phyloP scores from a whole-genome alignment of 768 basidiomycete species.

The Rhizopogon rudus region DNA sequence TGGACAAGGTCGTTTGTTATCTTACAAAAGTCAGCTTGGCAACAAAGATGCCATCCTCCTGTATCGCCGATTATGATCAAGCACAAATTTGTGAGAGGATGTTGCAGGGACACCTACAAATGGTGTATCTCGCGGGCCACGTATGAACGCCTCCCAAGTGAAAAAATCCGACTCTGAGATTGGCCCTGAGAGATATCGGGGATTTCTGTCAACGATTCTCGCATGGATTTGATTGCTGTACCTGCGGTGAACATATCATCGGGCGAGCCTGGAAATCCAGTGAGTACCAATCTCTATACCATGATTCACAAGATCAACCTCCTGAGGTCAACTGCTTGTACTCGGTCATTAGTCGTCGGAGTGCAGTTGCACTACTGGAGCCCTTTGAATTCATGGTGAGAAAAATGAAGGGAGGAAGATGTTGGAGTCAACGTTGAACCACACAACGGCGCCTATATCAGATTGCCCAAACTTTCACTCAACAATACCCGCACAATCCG shows the following conservation, averaged over 20 bases:
- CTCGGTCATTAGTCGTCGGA: constrained; percentile 88
- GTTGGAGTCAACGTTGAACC: not conserved
- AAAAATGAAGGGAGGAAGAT: not conserved
- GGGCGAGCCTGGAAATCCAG: constrained; percentile 54
- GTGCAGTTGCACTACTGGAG: constrained; percentile 61
- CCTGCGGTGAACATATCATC: constrained; percentile 98
- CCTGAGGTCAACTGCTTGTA: constrained; percentile 82
- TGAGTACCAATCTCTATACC: not conserved
- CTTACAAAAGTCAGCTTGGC: constrained; percentile 91
- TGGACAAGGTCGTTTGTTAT: constrained; percentile 13
- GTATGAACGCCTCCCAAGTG: constrained; percentile 93
- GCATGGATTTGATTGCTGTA: constrained; percentile 11
- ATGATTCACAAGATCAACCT: constrained; percentile 36
- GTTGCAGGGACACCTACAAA: constrained; percentile 52
- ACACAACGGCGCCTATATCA: not conserved
- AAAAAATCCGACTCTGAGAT: constrained; percentile 92
- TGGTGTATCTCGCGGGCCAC: constrained; percentile 91
- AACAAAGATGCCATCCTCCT: constrained; percentile 95
- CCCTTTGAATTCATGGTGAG: constrained; percentile 47
- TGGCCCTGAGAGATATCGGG: constrained; percentile 50
- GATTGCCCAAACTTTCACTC: not conserved
- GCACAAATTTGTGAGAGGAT: not conserved
- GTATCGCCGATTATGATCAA: not conserved
- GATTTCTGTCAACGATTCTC: not conserved
- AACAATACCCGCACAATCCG: not conserved